Evolutionary conservation across 2,329 filamentous ascomycete species (phyloP), one percentile per base, ranked within the genome.

Genomic region (Apiospora aurea): DNA sequence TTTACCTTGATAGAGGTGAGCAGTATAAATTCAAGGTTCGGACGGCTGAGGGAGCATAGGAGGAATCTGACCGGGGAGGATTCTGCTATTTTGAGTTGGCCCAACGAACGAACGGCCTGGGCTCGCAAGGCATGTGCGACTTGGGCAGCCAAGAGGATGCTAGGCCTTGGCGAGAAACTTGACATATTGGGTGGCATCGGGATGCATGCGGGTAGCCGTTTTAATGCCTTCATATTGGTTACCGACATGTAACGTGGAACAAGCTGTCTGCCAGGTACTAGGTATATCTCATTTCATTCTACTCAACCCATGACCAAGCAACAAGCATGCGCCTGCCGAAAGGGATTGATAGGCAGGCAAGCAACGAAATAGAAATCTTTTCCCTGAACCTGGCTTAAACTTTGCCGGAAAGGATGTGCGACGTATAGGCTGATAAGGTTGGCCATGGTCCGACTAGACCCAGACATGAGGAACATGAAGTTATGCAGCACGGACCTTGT

Each of bases 1-100:
- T 92, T 4, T 91, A 91, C 82, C 78, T 92, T 71, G 88, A 91
- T 76, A 81, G 88, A 18, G 86, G 85, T 66, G 89, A 91, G 75
- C 82, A 88, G 75, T 91, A 87, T 75, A 82, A 81, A 71, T 92
- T 91, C 74, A 82, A 79, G 47, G 88, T 90, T 18, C 79, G 80
- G 61, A n/a, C 14, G 47, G 66, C 66, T 47, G 44, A 68, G 43
- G 21, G n/a, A 68, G 66, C 26, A 18, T 38, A 21, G 14, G 41
- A 47, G 66, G 41, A 68, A 14, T 68, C 34, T 21, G 57, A n/a
- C n/a, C 18, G n/a, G 57, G 57, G 29, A n/a, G 34, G 29, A 13
- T 41, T 41, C 21, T n/a, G 57, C 29, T 18, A 6, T 34, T 64
- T 64, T 41, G 3, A 64, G 57, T 64, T 61, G 53, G 53, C 21